These are phyloP conservation scores for Auriculariales sp. DNA, from an alignment of 768 basidiomycete genomes.

Conservation along the genomic window DNA sequence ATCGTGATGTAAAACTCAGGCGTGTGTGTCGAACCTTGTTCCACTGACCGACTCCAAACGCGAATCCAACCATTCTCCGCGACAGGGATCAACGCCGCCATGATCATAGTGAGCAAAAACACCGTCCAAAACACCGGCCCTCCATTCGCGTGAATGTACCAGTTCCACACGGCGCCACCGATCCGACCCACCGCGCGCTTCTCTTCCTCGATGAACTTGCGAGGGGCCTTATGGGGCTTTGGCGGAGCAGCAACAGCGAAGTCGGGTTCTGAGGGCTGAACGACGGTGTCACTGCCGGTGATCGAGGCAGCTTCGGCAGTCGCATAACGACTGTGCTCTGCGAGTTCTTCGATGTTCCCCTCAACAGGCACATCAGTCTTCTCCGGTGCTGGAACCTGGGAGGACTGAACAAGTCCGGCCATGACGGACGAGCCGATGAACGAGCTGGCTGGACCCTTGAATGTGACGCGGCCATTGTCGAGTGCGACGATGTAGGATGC, in stretches of 20 bases:
- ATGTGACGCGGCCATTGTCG: conserved; percentile 68
- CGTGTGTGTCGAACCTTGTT: conserved; percentile 39
- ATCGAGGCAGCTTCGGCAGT: conserved; percentile 24
- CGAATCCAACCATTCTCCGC: conserved; percentile 53
- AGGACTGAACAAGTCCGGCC: conserved; percentile 1
- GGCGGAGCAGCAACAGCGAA: conserved; percentile 3
- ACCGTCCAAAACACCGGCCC: conserved; percentile 39
- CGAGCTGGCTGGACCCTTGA: conserved; percentile 46
- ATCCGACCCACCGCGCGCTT: conserved; percentile 64
- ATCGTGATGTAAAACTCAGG: conserved; percentile 52
- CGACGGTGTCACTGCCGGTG: conserved; percentile 10
- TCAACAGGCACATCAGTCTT: conserved; percentile 7
- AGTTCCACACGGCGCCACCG: conserved; percentile 46
- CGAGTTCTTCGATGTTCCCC: conserved; percentile 12
- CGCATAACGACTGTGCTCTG: conserved; percentile 33
- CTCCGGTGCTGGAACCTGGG: conserved; percentile 9
- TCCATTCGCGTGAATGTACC: conserved; percentile 38
- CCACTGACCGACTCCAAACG: conserved; percentile 19
- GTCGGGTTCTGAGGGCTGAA: conserved; percentile 9
- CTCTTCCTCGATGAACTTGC: conserved; percentile 79
- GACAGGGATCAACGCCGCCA: conserved; percentile 49
- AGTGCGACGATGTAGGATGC: conserved; percentile 74
- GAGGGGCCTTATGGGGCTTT: conserved; percentile 40
- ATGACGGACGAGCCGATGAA: conserved; percentile 52
- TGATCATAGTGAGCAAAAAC: conserved; percentile 35